Percentiles rank a stretch among this genome's conserved stretches.
phyloP scores from a whole-genome alignment of 495 filamentous ascomycete species.

The Hypomontagnella submonticulosa region DNA sequence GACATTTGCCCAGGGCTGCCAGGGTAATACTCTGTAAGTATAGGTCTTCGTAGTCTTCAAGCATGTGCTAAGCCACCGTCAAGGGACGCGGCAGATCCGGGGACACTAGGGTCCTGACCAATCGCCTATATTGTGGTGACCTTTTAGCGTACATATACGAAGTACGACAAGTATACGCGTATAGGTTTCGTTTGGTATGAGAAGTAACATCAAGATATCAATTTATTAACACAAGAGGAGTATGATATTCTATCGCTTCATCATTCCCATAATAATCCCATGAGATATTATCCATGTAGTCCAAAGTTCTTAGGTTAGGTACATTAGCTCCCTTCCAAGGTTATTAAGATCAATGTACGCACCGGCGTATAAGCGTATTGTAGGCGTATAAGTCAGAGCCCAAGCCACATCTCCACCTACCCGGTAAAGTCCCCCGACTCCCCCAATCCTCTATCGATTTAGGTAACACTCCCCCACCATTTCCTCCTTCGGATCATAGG shows the following conservation, averaged over 20 bases:
- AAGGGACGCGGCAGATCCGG: constrained; percentile 39
- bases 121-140: constrained; percentile 9
- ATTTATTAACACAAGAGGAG: background rate
- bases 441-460: too few relatives aligned
- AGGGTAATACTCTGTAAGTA: too few relatives aligned
- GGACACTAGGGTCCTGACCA: constrained; percentile 14
- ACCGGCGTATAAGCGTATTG: background rate
- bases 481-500: background rate
- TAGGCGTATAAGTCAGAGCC: background rate
- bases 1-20: constrained; percentile 2
- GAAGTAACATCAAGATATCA: too few relatives aligned
- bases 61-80: constrained; percentile 38
- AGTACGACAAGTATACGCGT: background rate
- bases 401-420: background rate
- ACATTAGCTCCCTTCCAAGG: too few relatives aligned
- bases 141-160: background rate
- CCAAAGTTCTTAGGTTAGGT: too few relatives aligned
- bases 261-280: too few relatives aligned
- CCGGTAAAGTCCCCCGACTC: too few relatives aligned
- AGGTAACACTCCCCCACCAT: constrained; percentile 1
- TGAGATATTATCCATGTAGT: too few relatives aligned
- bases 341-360: constrained; percentile 1
- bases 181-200: too few relatives aligned
- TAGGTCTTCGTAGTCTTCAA: too few relatives aligned
- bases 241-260: too few relatives aligned